Conservation (phyloP, 768 basidiomycete species). For the Amanita inopinata region DNA sequence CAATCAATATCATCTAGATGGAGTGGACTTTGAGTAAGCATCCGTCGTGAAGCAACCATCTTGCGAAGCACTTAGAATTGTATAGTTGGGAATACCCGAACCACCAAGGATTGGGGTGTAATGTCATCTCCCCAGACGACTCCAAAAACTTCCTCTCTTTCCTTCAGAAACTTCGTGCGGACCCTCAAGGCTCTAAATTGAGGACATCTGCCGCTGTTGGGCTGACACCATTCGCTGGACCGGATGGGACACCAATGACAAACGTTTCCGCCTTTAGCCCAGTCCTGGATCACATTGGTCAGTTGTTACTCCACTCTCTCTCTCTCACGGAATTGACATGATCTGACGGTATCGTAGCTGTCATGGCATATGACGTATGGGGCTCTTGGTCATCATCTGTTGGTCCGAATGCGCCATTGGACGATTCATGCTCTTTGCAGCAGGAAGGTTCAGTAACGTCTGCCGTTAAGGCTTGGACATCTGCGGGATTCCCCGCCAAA, state of each 20-base stretch:
- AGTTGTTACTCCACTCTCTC: slow-evolving; percentile 7
- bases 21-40: slow-evolving; percentile 46
- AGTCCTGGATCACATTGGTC: slow-evolving; percentile 44
- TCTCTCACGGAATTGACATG: not conserved
- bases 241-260: slow-evolving; percentile 48
- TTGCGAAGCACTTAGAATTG: not conserved
- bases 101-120: slow-evolving; percentile 58
- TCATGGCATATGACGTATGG: slow-evolving; percentile 57
- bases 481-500: slow-evolving; percentile 61
- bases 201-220: slow-evolving; percentile 44
- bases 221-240: slow-evolving; percentile 30
- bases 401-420: slow-evolving; percentile 81
- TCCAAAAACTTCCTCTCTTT: slow-evolving; percentile 70
- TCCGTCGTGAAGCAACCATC: not conserved
- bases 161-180: slow-evolving; percentile 54
- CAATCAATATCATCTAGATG: slow-evolving; percentile 41
- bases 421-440: slow-evolving; percentile 53
- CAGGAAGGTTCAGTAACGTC: slow-evolving; percentile 65
- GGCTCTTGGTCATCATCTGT: slow-evolving; percentile 41
- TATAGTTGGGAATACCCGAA: slow-evolving; percentile 78
- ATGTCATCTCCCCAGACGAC: slow-evolving; percentile 50
- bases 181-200: slow-evolving; percentile 39
- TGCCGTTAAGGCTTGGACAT: slow-evolving; percentile 62
- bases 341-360: slow-evolving; percentile 21
- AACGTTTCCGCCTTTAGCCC: slow-evolving; percentile 67